Evolutionary conservation across 768 basidiomycete genomes (phyloP).

Genomic region (Lactifluus subvellereus): DNA sequence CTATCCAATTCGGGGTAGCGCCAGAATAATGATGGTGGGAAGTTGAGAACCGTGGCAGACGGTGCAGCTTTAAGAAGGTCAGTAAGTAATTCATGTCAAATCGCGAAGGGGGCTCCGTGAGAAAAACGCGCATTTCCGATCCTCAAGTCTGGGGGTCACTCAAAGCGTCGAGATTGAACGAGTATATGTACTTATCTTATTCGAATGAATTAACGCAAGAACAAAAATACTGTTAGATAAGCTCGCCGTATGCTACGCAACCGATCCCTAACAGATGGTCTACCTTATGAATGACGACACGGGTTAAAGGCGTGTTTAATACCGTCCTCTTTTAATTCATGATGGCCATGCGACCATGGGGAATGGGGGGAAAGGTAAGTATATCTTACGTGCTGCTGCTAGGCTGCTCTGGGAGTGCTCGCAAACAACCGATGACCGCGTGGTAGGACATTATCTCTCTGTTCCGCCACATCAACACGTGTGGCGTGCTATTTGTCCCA

Average conservation of each 20-base stretch:
- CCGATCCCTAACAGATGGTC: background rate
- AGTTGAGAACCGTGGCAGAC: background rate
- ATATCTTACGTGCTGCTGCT: constrained; percentile 6
- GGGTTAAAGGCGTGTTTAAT: constrained; percentile 6
- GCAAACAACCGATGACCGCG: constrained; percentile 4
- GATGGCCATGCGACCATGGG: constrained; percentile 1
- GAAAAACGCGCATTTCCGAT: constrained; percentile 1
- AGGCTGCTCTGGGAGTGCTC: background rate
- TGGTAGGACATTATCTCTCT: constrained; percentile 5
- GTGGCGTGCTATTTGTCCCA: constrained; percentile 10
- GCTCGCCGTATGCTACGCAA: background rate
- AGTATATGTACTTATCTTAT: constrained; percentile 1
- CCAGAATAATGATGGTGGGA: background rate
- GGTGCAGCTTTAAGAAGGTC: background rate
- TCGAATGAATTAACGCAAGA: background rate
- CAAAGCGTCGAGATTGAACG: background rate
- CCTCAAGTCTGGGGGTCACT: background rate
- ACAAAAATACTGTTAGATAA: background rate
- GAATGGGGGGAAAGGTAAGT: background rate
- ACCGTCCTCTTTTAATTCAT: background rate
- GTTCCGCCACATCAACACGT: constrained; percentile 13
- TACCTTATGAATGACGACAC: constrained; percentile 2
- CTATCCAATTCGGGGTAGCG: background rate
- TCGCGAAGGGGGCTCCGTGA: background rate
- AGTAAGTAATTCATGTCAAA: background rate